Percentiles rank a stretch among this genome's conserved stretches.
These are phyloP conservation scores for Stereocaulon alpinum DNA, from an alignment of 495 filamentous ascomycete genomes.

Conservation along the genomic window DNA sequence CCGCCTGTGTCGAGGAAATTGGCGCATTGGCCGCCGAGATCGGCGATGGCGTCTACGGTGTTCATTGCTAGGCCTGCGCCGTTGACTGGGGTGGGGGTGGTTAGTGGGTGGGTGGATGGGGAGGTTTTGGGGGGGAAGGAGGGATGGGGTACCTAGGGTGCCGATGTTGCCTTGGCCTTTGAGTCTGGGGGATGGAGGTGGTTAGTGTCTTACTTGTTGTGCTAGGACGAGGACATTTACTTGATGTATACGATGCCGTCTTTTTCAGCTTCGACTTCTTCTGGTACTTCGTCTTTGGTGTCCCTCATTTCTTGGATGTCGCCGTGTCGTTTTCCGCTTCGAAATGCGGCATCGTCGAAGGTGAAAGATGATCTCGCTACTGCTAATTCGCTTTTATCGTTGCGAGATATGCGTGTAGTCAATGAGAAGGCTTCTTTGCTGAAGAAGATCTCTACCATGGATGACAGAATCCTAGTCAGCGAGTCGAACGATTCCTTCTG, in stretches of 20 bases:
- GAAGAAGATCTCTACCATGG: constrained; percentile 51
- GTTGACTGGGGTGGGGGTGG: constrained; percentile 43
- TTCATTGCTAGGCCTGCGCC: constrained; percentile 91
- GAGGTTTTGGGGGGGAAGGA: neutral
- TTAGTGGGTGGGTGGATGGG: neutral
- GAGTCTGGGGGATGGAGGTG: constrained; percentile 22
- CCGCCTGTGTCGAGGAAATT: constrained; percentile 90
- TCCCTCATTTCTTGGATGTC: constrained; percentile 52
- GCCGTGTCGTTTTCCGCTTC: constrained; percentile 51
- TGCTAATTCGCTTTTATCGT: constrained; percentile 32
- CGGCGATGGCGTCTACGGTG: constrained; percentile 66
- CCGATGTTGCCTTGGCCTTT: constrained; percentile 50
- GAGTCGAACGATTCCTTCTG: constrained; percentile 31
- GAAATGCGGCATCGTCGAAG: constrained; percentile 73
- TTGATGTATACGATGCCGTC: constrained; percentile 67
- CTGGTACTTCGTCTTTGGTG: constrained; percentile 25
- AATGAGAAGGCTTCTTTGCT: constrained; percentile 58
- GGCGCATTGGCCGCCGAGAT: constrained; percentile 53
- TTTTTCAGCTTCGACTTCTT: constrained; percentile 55
- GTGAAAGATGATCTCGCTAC: constrained; percentile 46
- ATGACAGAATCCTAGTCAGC: constrained; percentile 40
- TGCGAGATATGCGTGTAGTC: constrained; percentile 37
- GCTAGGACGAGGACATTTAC: constrained; percentile 23
- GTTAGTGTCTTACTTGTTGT: neutral
- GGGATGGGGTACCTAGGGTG: constrained; percentile 41